Evolutionary conservation across 345 rosid genomes (phyloP).

Genomic region (Eucalyptus shirleyi): DNA sequence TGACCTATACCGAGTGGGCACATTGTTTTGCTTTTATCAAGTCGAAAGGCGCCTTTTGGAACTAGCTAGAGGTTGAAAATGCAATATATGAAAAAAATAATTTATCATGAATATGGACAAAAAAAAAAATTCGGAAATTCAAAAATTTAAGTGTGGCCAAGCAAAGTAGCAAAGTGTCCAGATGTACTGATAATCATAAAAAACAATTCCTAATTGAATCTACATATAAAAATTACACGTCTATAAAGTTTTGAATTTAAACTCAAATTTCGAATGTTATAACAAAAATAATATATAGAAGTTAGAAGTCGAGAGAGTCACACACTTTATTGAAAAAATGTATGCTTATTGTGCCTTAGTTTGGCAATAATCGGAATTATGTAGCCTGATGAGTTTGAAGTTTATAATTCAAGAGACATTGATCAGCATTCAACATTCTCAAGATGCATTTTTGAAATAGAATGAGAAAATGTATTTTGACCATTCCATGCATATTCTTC

Average conservation of each 20-base stretch:
- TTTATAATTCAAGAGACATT: background rate
- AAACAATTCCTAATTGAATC: background rate
- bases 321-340: background rate
- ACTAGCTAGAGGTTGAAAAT: background rate
- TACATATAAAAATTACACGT: background rate
- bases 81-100: background rate
- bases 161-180: background rate
- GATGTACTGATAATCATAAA: background rate
- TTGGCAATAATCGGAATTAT: too few species aligned
- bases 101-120: background rate
- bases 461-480: background rate
- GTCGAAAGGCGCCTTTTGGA: background rate
- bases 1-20: background rate
- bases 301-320: background rate
- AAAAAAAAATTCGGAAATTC: background rate
- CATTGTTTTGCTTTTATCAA: background rate
- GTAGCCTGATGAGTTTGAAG: too few species aligned
- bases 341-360: background rate
- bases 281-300: background rate
- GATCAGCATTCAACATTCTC: background rate
- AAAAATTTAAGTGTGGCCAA: background rate
- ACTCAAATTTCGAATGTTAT: background rate
- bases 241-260: background rate
- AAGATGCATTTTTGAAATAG: background rate
- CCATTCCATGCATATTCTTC: background rate